These are phyloP conservation scores for Mollisia scopiformis DNA, from an alignment of 2,329 filamentous ascomycete species.

Conservation along the genomic window DNA sequence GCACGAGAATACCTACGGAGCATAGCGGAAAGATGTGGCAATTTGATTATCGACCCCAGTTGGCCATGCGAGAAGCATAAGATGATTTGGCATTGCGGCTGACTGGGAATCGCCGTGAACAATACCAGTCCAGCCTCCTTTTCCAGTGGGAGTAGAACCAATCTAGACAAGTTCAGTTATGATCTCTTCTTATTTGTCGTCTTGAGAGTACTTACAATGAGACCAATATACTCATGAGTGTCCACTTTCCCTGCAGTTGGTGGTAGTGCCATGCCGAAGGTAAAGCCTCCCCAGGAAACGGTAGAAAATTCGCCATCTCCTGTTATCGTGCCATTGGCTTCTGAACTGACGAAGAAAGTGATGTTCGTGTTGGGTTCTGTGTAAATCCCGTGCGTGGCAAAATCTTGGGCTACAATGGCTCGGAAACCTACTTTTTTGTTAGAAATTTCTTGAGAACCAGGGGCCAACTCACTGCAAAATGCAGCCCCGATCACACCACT, in stretches of 20 bases:
- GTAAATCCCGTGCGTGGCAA: constrained; percentile 38
- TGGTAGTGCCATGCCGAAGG: constrained; percentile 59
- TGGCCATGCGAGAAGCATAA: constrained; percentile 63
- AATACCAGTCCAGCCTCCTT: constrained; percentile 59
- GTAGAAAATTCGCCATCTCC: constrained; percentile 34
- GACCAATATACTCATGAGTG: constrained; percentile 61
- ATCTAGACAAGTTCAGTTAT: constrained; percentile 13
- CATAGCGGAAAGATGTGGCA: constrained; percentile 59
- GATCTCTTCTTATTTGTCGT: not conserved
- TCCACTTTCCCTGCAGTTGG: constrained; percentile 48
- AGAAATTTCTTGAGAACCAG: not conserved
- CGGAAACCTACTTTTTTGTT: constrained; percentile 23
- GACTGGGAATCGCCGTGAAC: constrained; percentile 50
- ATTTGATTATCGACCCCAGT: constrained; percentile 49
- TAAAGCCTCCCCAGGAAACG: constrained; percentile 44
- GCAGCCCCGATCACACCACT: constrained; percentile 26
- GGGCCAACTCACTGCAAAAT: constrained; percentile 25
- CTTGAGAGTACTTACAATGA: constrained; percentile 47
- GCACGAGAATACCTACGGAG: constrained; percentile 38
- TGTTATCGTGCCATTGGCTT: constrained; percentile 41
- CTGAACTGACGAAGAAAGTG: constrained; percentile 53
- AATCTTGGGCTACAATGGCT: constrained; percentile 28
- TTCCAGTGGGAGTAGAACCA: constrained; percentile 50
- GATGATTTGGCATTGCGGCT: constrained; percentile 54
- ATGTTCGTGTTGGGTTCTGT: constrained; percentile 54